Conservation (phyloP, 176 grass and related monocot species). For the Raddia distichophylla region DNA sequence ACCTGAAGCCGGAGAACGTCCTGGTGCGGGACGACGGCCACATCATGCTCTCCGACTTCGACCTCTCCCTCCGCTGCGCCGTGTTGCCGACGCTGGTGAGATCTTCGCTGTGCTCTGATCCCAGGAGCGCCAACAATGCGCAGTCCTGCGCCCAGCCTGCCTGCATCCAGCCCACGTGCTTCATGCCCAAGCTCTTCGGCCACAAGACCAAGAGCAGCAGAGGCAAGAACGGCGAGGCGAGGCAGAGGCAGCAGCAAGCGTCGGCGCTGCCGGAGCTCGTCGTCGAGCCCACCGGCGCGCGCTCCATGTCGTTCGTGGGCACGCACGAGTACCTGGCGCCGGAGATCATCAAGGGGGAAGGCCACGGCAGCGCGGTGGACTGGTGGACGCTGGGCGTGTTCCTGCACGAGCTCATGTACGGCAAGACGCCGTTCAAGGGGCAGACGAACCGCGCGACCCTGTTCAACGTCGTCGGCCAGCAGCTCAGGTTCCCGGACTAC, state of each 20-base stretch:
- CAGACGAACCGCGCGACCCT: slow-evolving; percentile 67
- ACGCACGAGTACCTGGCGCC: slow-evolving; percentile 74
- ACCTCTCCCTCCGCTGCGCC: slow-evolving; percentile 65
- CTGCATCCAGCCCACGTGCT: slow-evolving; percentile 76
- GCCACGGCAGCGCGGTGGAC: slow-evolving; percentile 75
- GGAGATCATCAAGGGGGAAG: slow-evolving; percentile 81
- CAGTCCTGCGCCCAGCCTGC: slow-evolving; percentile 52
- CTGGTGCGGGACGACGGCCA: slow-evolving; percentile 68
- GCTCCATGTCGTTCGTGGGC: slow-evolving; percentile 74
- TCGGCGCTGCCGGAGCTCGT: slow-evolving; percentile 56
- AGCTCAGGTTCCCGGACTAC: slow-evolving; percentile 61
- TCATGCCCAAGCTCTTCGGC: slow-evolving; percentile 68
- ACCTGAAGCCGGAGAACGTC: slow-evolving; percentile 77
- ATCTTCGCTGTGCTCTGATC: slow-evolving; percentile 40
- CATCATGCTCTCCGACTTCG: slow-evolving; percentile 78
- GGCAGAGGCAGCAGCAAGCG: slow-evolving; percentile 28
- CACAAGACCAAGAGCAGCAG: slow-evolving; percentile 51
- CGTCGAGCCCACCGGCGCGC: slow-evolving; percentile 59
- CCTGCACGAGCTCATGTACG: slow-evolving; percentile 72
- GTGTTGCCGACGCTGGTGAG: slow-evolving; percentile 62
- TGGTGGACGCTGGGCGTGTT: slow-evolving; percentile 85
- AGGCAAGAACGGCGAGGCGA: background rate
- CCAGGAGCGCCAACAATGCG: slow-evolving; percentile 21
- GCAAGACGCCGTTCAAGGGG: slow-evolving; percentile 79
- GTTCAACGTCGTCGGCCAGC: slow-evolving; percentile 79